These are phyloP conservation scores for Metschnikowia chrysomelidarum DNA, from an alignment of 805 yeast genomes.

Conservation along the genomic window DNA sequence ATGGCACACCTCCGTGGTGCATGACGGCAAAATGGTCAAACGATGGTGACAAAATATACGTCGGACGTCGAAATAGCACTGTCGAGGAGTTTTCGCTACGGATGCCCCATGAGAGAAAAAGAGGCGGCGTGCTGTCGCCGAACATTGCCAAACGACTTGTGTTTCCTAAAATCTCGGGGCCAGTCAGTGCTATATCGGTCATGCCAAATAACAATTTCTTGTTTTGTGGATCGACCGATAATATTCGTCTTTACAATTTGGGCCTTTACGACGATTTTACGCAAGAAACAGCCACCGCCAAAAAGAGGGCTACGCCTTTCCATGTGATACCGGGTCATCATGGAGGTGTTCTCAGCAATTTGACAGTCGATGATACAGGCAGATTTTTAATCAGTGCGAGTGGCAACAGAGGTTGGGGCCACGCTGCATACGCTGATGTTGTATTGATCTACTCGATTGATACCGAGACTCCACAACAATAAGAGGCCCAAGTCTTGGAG, in stretches of 20 bases:
- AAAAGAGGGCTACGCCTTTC: slow-evolving; percentile 63
- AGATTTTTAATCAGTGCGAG: slow-evolving; percentile 86
- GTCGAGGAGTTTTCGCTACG: slow-evolving; percentile 74
- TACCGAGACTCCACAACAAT: slow-evolving; percentile 24
- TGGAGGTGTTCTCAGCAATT: slow-evolving; percentile 80
- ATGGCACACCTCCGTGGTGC: slow-evolving; percentile 90
- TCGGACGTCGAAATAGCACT: slow-evolving; percentile 85
- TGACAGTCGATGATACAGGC: slow-evolving; percentile 83
- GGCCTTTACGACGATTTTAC: slow-evolving; percentile 38
- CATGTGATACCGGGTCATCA: slow-evolving; percentile 94
- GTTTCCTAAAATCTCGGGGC: slow-evolving; percentile 87
- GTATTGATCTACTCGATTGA: slow-evolving; percentile 80
- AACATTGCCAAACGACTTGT: slow-evolving; percentile 57
- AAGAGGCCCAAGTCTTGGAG: too few species aligned
- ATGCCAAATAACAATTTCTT: slow-evolving; percentile 80
- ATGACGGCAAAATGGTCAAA: slow-evolving; percentile 84
- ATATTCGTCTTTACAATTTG: slow-evolving; percentile 82
- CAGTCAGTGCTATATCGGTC: slow-evolving; percentile 76
- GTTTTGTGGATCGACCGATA: slow-evolving; percentile 87
- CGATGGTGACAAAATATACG: slow-evolving; percentile 74
- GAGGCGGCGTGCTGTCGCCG: slow-evolving; percentile 30
- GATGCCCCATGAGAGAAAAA: slow-evolving; percentile 44
- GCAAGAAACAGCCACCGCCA: slow-evolving; percentile 28
- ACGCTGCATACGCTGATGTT: slow-evolving; percentile 74
- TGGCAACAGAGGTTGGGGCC: slow-evolving; percentile 94